Percentiles rank a stretch among this genome's conserved stretches.
Evolutionary conservation across 768 basidiomycete genomes (phyloP).

Genomic region (Gymnopilus dilepis): DNA sequence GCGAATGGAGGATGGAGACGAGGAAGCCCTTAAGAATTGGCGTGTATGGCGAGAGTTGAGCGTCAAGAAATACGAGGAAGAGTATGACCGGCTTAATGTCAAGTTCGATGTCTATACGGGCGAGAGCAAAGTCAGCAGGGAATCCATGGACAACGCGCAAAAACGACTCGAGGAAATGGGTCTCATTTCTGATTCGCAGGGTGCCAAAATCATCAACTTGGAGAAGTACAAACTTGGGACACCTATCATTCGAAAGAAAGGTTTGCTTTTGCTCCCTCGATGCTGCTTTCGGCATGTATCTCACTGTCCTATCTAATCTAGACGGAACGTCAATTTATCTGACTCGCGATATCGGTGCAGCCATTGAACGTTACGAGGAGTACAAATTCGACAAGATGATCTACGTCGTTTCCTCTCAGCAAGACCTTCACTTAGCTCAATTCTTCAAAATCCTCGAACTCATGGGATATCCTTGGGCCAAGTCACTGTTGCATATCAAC

Average conservation of each 20-base stretch:
- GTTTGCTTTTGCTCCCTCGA: constrained; percentile 38
- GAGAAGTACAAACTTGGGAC: constrained; percentile 89
- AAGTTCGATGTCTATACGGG: constrained; percentile 92
- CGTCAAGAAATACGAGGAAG: constrained; percentile 85
- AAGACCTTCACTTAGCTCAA: constrained; percentile 87
- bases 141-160: constrained; percentile 76
- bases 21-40: constrained; percentile 86
- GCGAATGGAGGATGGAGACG: constrained; percentile 94
- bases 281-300: not conserved
- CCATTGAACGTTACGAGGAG: constrained; percentile 89
- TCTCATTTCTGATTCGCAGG: constrained; percentile 76
- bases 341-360: constrained; percentile 94
- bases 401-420: constrained; percentile 88
- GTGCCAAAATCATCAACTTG: constrained; percentile 86
- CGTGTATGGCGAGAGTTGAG: constrained; percentile 90
- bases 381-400: constrained; percentile 91
- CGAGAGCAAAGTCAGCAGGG: constrained; percentile 80
- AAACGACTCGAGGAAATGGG: constrained; percentile 70
- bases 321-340: constrained; percentile 95
- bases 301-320: constrained; percentile 33
- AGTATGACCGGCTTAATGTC: constrained; percentile 89
- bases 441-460: constrained; percentile 93
- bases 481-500: constrained; percentile 84
- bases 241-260: constrained; percentile 87
- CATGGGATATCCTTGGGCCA: constrained; percentile 90